Base-by-base conservation (phyloP, 352 stramenopile species). In the Phytophthora ramorum region DNA sequence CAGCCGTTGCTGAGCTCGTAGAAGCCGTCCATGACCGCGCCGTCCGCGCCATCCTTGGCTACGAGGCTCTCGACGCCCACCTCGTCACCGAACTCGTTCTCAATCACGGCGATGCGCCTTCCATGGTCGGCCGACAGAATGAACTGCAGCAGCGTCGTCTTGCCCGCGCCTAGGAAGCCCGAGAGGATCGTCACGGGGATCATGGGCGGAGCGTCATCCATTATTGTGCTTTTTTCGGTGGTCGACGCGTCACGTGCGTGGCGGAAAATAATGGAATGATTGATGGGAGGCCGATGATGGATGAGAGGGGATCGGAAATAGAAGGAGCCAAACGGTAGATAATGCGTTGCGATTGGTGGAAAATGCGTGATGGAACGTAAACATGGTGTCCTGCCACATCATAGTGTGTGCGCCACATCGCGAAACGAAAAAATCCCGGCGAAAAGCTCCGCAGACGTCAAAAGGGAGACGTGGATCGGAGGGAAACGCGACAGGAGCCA, bases 61-160 rank as follows among this genome's bases (percentile, higher is more conserved):
- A 99, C 79, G 12, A 98, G 84, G 47, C 91, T 96, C 65, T 99
- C 93, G 28, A 98, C 97, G 40, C 98, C 88, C 22, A 97, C 89
- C 58, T 99, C 89, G 48, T 98, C 93, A 32, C 97, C 98, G 72
- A 99, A 99, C 73, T 99, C 98, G 80, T 99, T 99, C 76, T 99
- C 97, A 68, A 99, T 99, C 28, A 99, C 96, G 1, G 97, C 96
- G 55, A 99, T 96, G 63, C 94, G 96, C 75, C 96, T 97, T 14
- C 94, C 96, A 61, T 99, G 96, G 4, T 65, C 60, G 24, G 90
- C 93, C 14, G 85, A 92, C 26, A 99, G 71, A 46, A 99, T 99
- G 66, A 98, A 93, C 75, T 98, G 97, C n/a, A 99, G 85, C 22
- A 99, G 79, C 19, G 97, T 99, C 32, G 97, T 99, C 78, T 99